Conservation (phyloP, 2,329 filamentous ascomycete species). For the Colletotrichum filicis region DNA sequence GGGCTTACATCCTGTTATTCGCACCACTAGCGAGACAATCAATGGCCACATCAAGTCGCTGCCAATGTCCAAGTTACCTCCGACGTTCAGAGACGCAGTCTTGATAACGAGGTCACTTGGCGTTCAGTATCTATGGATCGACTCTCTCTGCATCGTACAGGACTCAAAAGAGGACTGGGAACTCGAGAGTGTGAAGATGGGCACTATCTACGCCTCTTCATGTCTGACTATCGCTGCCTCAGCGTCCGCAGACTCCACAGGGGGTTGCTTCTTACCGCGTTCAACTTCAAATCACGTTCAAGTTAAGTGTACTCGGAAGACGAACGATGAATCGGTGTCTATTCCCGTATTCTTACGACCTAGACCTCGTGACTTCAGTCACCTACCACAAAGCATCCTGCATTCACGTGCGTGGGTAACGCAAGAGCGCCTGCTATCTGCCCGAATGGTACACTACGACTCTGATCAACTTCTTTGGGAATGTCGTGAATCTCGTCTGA, state of each 20-base stretch:
- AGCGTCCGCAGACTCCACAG: background rate
- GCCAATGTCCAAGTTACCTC: background rate
- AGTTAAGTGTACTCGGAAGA: background rate
- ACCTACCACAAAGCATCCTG: constrained; percentile 4
- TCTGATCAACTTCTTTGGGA: constrained; percentile 36
- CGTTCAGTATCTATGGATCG: constrained; percentile 21
- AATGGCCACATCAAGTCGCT: background rate
- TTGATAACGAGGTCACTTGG: constrained; percentile 2
- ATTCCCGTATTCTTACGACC: background rate
- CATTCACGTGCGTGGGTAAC: constrained; percentile 38
- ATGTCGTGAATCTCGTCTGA: constrained; percentile 18
- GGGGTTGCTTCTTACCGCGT: background rate
- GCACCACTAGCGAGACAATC: background rate
- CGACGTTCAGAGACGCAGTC: constrained; percentile 16
- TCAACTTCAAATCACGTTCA: background rate
- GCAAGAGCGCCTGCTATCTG: constrained; percentile 38
- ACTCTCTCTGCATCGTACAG: constrained; percentile 28
- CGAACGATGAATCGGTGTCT: too few species aligned
- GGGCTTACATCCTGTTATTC: background rate
- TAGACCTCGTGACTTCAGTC: background rate
- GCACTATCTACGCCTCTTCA: background rate
- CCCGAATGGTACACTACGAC: constrained; percentile 36
- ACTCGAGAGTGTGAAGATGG: background rate
- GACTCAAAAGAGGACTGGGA: background rate
- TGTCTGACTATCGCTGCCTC: background rate